Conservation (phyloP, 2,329 filamentous ascomycete genomes). For the Ceratocystis papillata region DNA sequence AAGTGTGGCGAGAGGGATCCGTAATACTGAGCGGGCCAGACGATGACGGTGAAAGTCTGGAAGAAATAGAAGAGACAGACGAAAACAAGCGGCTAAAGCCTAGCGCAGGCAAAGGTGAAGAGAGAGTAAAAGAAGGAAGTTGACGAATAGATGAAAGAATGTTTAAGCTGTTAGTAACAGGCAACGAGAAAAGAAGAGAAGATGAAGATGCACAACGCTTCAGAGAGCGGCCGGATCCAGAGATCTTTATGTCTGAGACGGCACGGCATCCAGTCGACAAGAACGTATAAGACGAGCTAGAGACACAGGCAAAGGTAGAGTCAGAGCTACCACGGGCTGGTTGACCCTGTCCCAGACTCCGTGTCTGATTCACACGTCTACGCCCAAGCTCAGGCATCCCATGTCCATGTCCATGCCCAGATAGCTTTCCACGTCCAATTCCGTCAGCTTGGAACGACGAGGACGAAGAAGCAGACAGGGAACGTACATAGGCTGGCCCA, state of each 20-base stretch:
- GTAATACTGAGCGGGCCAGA: constrained; percentile 1
- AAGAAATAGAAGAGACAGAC: background rate
- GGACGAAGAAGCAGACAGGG: too few species aligned
- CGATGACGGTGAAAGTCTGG: constrained; percentile 2
- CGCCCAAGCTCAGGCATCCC: background rate
- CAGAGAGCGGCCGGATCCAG: constrained; percentile 18
- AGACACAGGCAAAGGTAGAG: background rate
- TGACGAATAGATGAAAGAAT: background rate
- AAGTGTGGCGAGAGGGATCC: constrained; percentile 12
- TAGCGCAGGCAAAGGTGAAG: background rate
- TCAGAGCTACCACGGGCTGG: background rate
- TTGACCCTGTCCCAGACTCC: constrained; percentile 20
- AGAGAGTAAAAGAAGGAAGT: constrained; percentile 19
- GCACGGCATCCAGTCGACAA: constrained; percentile 15
- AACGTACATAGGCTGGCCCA: background rate
- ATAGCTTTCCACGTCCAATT: constrained; percentile 1
- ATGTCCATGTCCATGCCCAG: constrained; percentile 19
- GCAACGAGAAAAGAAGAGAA: constrained; percentile 12
- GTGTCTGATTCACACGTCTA: constrained; percentile 19
- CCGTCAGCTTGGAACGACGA: constrained; percentile 9
- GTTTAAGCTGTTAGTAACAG: background rate
- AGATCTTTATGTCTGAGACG: constrained; percentile 24
- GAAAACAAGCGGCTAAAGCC: background rate
- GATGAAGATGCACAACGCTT: background rate
- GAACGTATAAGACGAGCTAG: constrained; percentile 17